These are phyloP conservation scores for Termitomyces sp. DNA, from an alignment of 768 basidiomycete species.

Conservation along the genomic window DNA sequence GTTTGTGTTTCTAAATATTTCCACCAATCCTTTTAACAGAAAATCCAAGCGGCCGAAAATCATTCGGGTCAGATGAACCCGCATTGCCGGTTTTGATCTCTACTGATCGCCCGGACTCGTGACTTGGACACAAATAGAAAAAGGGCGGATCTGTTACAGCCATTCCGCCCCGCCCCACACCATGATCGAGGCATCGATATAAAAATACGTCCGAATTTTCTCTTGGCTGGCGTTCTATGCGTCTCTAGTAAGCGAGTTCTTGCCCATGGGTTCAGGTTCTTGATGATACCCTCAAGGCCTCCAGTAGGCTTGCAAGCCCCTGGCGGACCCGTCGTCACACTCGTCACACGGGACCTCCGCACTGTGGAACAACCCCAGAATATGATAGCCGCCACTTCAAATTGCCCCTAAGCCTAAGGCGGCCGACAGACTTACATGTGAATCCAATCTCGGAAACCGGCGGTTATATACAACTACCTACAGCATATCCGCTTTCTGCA, in stretches of 20 bases:
- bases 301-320: not conserved
- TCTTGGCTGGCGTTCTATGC: not conserved
- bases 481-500: too few species aligned
- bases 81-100: slow-evolving; percentile 5
- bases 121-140: not conserved
- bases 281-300: not conserved
- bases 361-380: not conserved
- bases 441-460: not conserved
- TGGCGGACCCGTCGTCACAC: not conserved
- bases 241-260: not conserved
- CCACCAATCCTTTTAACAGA: slow-evolving; percentile 4
- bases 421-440: not conserved
- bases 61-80: slow-evolving; percentile 1
- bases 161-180: not conserved
- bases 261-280: not conserved
- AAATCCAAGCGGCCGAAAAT: not conserved
- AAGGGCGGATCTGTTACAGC: not conserved
- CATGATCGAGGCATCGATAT: not conserved
- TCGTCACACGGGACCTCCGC: not conserved
- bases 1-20: not conserved
- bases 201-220: not conserved
- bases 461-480: not conserved
- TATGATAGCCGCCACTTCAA: not conserved
- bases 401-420: not conserved
- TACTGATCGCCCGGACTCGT: not conserved